Evolutionary conservation across 2,329 filamentous ascomycete species (phyloP).

Genomic region (Ustulina deusta): DNA sequence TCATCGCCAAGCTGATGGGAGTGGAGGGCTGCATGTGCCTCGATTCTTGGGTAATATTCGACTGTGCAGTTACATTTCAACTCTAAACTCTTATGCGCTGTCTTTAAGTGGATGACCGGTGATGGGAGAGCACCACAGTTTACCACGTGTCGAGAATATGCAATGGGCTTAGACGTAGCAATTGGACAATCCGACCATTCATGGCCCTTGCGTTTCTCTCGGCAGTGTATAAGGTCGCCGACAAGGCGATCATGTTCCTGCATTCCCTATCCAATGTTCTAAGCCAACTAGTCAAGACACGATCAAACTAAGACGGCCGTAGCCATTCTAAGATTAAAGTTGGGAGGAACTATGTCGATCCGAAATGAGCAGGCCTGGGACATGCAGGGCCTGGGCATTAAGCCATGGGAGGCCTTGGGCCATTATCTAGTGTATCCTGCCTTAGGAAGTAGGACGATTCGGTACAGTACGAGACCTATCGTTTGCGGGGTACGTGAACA

Average conservation of each 20-base stretch:
- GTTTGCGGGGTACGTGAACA: neutral
- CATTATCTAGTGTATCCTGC: neutral
- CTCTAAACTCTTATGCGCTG: neutral
- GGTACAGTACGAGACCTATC: too few relatives aligned
- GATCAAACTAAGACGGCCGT: constrained; percentile 17
- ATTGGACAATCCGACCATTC: neutral
- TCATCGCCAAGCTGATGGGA: neutral
- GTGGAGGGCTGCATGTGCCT: neutral
- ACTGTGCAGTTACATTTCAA: neutral
- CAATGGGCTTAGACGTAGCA: neutral
- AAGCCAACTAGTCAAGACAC: neutral
- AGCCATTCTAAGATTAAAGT: constrained; percentile 25
- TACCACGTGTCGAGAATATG: neutral
- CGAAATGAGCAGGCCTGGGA: constrained; percentile 47
- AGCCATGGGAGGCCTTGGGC: constrained; percentile 8
- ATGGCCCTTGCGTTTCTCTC: neutral
- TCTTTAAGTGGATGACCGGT: neutral
- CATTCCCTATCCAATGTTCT: neutral
- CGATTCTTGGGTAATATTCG: neutral
- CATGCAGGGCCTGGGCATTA: constrained; percentile 9
- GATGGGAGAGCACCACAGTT: neutral
- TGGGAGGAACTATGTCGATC: constrained; percentile 48
- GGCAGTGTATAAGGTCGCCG: neutral
- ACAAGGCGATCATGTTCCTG: constrained; percentile 5
- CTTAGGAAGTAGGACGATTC: neutral